phyloP scores from a whole-genome alignment of 1,284 basidiomycete species.

The Fomes fomentarius region DNA sequence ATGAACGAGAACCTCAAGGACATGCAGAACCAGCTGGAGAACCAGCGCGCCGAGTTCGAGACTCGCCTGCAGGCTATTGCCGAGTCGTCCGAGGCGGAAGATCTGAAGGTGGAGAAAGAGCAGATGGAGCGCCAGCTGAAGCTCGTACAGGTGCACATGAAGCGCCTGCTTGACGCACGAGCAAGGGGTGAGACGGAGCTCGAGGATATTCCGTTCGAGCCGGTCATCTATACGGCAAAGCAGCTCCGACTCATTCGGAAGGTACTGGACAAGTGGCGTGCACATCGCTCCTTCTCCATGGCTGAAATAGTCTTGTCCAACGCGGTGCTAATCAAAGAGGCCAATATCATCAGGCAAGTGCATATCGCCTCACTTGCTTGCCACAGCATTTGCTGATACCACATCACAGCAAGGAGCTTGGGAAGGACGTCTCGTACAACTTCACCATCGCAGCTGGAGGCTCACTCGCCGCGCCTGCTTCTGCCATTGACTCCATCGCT shows the following conservation, averaged over 20 bases:
- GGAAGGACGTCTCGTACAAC: slow-evolving; percentile 89
- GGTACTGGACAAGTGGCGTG: slow-evolving; percentile 85
- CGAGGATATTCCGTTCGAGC: slow-evolving; percentile 67
- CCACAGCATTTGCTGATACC: slow-evolving; percentile 3
- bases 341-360: slow-evolving; percentile 85
- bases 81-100: slow-evolving; percentile 77
- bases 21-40: slow-evolving; percentile 68
- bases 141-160: slow-evolving; percentile 83
- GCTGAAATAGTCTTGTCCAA: slow-evolving; percentile 87
- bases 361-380: not conserved
- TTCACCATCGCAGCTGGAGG: slow-evolving; percentile 88
- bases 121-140: slow-evolving; percentile 89
- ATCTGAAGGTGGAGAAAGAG: slow-evolving; percentile 85
- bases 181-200: slow-evolving; percentile 74
- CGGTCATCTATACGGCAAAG: slow-evolving; percentile 78
- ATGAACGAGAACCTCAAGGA: slow-evolving; percentile 66
- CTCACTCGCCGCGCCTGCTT: slow-evolving; percentile 78
- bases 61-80: slow-evolving; percentile 74
- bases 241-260: slow-evolving; percentile 81
- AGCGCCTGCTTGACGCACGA: slow-evolving; percentile 77
- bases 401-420: slow-evolving; percentile 73
- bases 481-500: slow-evolving; percentile 85
- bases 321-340: slow-evolving; percentile 91
- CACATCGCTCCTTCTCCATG: slow-evolving; percentile 86
- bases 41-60: slow-evolving; percentile 52